A percentile compares a stretch with the other conserved stretches of the same genome.
phyloP scores from a whole-genome alignment of 2,329 filamentous ascomycete species.

The Trichophyton rubrum region DNA sequence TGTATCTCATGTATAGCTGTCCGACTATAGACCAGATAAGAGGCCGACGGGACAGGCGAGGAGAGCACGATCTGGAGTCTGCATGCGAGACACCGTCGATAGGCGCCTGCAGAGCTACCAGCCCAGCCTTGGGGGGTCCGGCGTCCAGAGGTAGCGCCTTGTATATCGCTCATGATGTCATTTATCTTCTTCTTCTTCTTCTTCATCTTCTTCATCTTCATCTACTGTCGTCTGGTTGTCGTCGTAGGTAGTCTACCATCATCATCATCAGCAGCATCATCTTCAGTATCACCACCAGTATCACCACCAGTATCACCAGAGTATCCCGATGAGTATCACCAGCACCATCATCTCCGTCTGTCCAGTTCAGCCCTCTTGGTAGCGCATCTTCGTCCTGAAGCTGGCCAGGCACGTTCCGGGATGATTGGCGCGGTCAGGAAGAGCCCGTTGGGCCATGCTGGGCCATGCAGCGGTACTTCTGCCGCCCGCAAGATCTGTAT shows the following conservation, averaged over 20 bases:
- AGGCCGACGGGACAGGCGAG: too few species aligned
- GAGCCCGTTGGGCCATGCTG: not conserved
- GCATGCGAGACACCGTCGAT: not conserved
- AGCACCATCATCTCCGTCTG: too few species aligned
- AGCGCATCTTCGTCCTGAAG: not conserved
- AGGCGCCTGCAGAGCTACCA: not conserved
- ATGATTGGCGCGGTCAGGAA: conserved; percentile 4
- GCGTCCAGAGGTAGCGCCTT: not conserved
- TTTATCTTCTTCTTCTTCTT: not conserved
- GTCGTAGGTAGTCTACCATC: too few species aligned
- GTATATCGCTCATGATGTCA: not conserved
- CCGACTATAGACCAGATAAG: too few species aligned
- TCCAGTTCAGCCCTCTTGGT: too few species aligned
- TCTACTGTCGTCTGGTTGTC: too few species aligned
- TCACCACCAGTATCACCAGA: too few species aligned
- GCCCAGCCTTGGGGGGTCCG: not conserved
- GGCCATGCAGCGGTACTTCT: not conserved
- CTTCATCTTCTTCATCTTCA: not conserved
- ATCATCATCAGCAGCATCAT: too few species aligned
- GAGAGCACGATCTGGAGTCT: not conserved
- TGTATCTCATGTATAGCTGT: too few species aligned
- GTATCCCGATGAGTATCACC: too few species aligned
- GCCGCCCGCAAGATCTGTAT: not conserved
- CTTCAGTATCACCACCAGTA: too few species aligned
- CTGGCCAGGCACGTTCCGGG: conserved; percentile 4